phyloP scores from a whole-genome alignment of 2,329 filamentous ascomycete species.

The Cordyceps pruinosa region DNA sequence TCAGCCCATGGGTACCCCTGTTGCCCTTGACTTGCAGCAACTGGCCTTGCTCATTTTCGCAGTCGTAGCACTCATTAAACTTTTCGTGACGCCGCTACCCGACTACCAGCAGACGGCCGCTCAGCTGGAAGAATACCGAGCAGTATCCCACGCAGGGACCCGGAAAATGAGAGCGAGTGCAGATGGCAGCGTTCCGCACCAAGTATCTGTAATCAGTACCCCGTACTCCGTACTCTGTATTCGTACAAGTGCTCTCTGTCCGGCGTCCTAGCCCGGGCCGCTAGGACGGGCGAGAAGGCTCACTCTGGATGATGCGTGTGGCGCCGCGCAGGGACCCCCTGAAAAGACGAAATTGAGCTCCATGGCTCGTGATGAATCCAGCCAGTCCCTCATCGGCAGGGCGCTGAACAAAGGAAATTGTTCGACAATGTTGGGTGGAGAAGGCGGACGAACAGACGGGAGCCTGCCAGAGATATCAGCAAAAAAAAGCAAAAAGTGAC shows the following conservation, averaged over 20 bases:
- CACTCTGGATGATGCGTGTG: not conserved
- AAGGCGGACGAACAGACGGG: slow-evolving; percentile 9
- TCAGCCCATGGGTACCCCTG: slow-evolving; percentile 5
- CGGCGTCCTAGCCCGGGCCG: not conserved
- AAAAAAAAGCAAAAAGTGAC: slow-evolving; percentile 1
- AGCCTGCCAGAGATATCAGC: not conserved
- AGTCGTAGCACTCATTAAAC: not conserved
- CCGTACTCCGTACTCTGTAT: not conserved
- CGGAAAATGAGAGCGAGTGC: not conserved
- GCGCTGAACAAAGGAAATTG: slow-evolving; percentile 79
- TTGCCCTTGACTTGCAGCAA: not conserved
- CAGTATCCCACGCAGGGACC: no score
- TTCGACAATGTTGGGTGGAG: slow-evolving; percentile 7
- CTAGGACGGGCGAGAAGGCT: no score
- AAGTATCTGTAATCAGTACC: no score
- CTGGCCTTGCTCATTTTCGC: not conserved
- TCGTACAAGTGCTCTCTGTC: not conserved
- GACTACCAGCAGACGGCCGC: no score
- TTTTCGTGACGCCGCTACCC: no score
- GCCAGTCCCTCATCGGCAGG: slow-evolving; percentile 52
- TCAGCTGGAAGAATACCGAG: no score
- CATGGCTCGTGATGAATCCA: not conserved
- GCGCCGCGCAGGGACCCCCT: slow-evolving; percentile 7
- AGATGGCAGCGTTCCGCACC: not conserved
- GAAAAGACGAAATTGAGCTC: slow-evolving; percentile 3